Percentiles rank a stretch among this genome's conserved stretches.
These are phyloP conservation scores for Pichia sp. DNA, from an alignment of 1,139 yeast species.

Conservation along the genomic window DNA sequence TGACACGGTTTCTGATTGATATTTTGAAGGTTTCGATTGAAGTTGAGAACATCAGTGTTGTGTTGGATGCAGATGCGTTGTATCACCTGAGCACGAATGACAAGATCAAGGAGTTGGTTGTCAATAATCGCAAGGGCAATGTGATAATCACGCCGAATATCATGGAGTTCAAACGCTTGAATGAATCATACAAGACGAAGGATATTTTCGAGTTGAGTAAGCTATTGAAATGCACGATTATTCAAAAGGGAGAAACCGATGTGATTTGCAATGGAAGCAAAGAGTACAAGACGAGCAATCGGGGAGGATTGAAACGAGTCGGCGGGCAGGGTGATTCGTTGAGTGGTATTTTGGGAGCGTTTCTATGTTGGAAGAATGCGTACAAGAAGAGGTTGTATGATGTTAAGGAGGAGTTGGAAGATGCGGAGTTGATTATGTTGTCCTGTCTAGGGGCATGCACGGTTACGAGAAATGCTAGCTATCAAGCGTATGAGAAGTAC, in stretches of 20 bases:
- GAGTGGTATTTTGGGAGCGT: conserved; percentile 63
- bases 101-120: conserved; percentile 37
- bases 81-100: conserved; percentile 32
- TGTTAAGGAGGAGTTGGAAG: conserved; percentile 24
- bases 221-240: conserved; percentile 51
- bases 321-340: conserved; percentile 90
- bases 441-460: conserved; percentile 73
- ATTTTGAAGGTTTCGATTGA: conserved; percentile 35
- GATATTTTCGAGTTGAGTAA: conserved; percentile 37
- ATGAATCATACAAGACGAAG: conserved; percentile 33
- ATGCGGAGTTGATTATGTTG: conserved; percentile 42
- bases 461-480: conserved; percentile 60
- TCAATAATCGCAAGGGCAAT: conserved; percentile 41
- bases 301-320: conserved; percentile 67
- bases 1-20: conserved; percentile 53
- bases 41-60: conserved; percentile 41
- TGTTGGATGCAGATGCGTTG: conserved; percentile 87
- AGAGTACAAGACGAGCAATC: conserved; percentile 35
- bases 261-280: conserved; percentile 46
- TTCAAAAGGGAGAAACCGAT: conserved; percentile 70
- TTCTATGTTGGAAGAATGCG: conserved; percentile 56
- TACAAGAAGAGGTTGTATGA: conserved; percentile 45
- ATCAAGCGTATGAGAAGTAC: conserved; percentile 54
- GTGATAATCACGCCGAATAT: conserved; percentile 87
- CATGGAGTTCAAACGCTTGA: conserved; percentile 70